Evolutionary conservation across 208 protist genomes (phyloP), one percentile per base, ranked within the genome.

Genomic region (Leishmania arabica): DNA sequence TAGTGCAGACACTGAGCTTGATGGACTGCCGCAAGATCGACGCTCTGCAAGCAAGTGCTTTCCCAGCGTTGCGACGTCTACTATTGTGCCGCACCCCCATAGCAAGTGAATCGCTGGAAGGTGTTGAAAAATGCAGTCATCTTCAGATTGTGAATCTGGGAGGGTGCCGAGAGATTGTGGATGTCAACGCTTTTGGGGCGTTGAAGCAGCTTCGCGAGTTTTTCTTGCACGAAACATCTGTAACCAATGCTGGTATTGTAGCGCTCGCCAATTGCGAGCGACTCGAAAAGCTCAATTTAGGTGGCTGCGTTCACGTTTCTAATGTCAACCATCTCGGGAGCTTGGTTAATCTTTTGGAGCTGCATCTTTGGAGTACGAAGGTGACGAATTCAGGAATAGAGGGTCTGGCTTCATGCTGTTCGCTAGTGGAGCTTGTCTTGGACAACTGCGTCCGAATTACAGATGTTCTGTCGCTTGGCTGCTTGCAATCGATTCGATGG

Each of bases 361-460:
- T 94, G 19, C 88, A 94, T 83, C 79, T 94, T 2, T 94, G 88
- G 80, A 90, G 81, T 68, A 94, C 90, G 3, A 85, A 75, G 34
- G 86, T 94, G 11, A 86, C 78, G 5, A 85, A 87, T 24, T 65
- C 79, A 40, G 90, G 86, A 34, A 89, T 94, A 58, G 60, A 68
- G 31, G 84, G 76, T 3, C 66, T 94, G 31, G 72, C 81, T 13
- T 27, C 49, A 1, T 94, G 88, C 80, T 19, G 65, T 45, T 79
- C 76, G 3, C 65, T 94, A n/a, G 84, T 75, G 17, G 88, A 91
- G 66, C 80, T 94, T n/a, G 82, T 91, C 24, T 78, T 94, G 37
- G 90, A 88, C 64, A 85, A 86, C 11, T 92, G 90, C 60, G 71
- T 54, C 0, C 78, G 82, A 65, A 58, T 94, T 19, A 85, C 84